These are phyloP conservation scores for Rubus parviflorus DNA, from an alignment of 306 rosid species.

Conservation along the genomic window DNA sequence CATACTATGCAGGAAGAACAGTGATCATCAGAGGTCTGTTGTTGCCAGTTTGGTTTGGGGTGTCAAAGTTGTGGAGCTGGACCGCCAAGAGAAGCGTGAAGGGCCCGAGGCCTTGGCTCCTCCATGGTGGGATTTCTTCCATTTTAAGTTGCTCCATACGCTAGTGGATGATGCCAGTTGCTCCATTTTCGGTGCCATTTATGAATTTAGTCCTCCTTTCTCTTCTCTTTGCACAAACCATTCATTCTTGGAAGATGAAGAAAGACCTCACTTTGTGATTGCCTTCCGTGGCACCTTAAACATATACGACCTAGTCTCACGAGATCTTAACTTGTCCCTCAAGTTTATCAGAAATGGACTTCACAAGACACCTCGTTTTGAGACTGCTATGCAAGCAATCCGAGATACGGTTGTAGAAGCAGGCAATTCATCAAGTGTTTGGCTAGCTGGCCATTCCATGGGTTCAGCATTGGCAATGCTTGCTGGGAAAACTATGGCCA, in stretches of 20 bases:
- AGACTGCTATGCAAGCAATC: conserved; percentile 70
- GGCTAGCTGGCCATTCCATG: conserved; percentile 90
- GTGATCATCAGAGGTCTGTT: conserved; percentile 64
- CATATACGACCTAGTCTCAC: conserved; percentile 49
- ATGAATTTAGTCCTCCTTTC: conserved; percentile 51
- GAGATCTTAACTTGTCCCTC: conserved; percentile 71
- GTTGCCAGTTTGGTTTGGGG: conserved; percentile 94
- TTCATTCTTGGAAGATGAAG: conserved; percentile 29
- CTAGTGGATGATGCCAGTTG: conserved; percentile 73
- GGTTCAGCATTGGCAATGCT: conserved; percentile 94
- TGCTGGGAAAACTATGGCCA: conserved; percentile 80
- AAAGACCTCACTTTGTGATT: conserved; percentile 63
- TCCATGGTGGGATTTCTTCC: conserved; percentile 89
- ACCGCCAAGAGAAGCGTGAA: conserved; percentile 60
- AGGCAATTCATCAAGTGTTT: conserved; percentile 56
- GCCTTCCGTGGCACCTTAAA: conserved; percentile 85
- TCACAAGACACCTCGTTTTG: conserved; percentile 71
- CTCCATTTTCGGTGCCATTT: conserved; percentile 82
- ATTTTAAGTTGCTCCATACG: conserved; percentile 55
- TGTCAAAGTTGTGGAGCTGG: conserved; percentile 75
- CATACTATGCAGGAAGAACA: conserved; percentile 54
- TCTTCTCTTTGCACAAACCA: conserved; percentile 19
- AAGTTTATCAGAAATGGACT: conserved; percentile 57
- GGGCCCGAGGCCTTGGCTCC: conserved; percentile 66
- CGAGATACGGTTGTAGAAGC: conserved; percentile 59